Base-by-base conservation (phyloP, 257 asterid genomes). In the Coffea canephora region DNA sequence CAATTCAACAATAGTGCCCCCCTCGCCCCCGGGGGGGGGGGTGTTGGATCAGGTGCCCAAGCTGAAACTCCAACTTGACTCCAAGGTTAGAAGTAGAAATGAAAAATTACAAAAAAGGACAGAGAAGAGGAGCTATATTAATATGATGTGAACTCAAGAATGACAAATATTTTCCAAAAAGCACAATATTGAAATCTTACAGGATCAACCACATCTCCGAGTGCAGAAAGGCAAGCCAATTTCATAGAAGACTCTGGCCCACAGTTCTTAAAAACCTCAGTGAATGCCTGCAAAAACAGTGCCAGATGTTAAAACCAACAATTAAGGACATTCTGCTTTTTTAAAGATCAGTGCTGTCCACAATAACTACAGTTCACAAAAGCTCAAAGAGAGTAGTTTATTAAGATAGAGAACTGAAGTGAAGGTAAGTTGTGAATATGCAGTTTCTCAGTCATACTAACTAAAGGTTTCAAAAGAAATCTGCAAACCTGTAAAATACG, bases 171-270 rank as follows among this genome's bases (percentile, higher is more conserved):
- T 50, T 50, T 52, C 34, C 39, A n/a, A 57, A 73, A 39, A 23
- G 57, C 3, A 39, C 1, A 68, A 57, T 45, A 71, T 14, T 59
- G 64, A 62, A 5, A 82, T 84, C 98, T 93, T 85, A 95, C 99
- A 82, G 95, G 94, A 84, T 84, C 81, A 25, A 92, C 86, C 93
- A 92, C 87, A 83, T 92, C 94, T 72, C 85, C 87, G 57, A 92
- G 65, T 71, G 93, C 96, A 87, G 90, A 85, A 88, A 95, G 87
- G 90, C 97, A 95, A 72, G 97, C 91, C 81, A 94, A 87, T 85
- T 91, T 95, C 87, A 88, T 73, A 45, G 90, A 83, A 77, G 97
- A 89, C 72, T 83, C 91, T 73, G 93, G 88, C 65, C 79, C 86
- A 82, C 91, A 91, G 78, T 81, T 88, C 92, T 76, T 85, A 89